Evolutionary conservation across 2,329 filamentous ascomycete species (phyloP).

Genomic region (Bipolaris victoriae): DNA sequence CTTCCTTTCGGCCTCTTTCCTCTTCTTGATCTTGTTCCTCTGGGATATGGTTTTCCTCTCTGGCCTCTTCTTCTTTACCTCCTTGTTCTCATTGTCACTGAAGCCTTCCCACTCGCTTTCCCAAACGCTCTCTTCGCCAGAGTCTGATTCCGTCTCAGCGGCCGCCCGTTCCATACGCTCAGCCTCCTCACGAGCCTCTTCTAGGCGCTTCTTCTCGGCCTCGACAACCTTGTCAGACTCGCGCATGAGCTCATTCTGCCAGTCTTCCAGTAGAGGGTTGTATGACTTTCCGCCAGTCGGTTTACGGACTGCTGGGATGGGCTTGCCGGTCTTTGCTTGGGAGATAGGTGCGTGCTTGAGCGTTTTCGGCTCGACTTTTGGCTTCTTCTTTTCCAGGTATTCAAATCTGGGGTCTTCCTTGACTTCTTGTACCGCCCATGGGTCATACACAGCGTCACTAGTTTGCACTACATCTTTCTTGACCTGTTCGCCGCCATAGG

Average conservation of each 20-base stretch:
- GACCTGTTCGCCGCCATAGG: constrained; percentile 69
- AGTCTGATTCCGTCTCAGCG: constrained; percentile 74
- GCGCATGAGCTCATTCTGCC: constrained; percentile 74
- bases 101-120: constrained; percentile 77
- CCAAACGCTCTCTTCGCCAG: constrained; percentile 92
- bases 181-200: constrained; percentile 69
- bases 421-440: constrained; percentile 69
- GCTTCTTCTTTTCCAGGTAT: constrained; percentile 70
- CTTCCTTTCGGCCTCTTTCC: constrained; percentile 83
- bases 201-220: constrained; percentile 75
- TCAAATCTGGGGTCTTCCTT: constrained; percentile 62
- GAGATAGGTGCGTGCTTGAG: constrained; percentile 79
- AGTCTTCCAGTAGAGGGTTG: constrained; percentile 87
- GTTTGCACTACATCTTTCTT: constrained; percentile 57
- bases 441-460: constrained; percentile 73
- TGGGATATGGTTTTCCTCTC: constrained; percentile 85
- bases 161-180: constrained; percentile 71
- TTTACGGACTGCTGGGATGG: constrained; percentile 76
- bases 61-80: constrained; percentile 73
- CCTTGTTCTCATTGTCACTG: constrained; percentile 58
- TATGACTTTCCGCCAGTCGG: constrained; percentile 88
- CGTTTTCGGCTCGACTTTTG: constrained; percentile 75
- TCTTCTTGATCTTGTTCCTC: constrained; percentile 83
- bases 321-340: constrained; percentile 80
- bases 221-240: constrained; percentile 82